Base-by-base conservation (phyloP, 352 stramenopile genomes). In the Phytophthora capsici region DNA sequence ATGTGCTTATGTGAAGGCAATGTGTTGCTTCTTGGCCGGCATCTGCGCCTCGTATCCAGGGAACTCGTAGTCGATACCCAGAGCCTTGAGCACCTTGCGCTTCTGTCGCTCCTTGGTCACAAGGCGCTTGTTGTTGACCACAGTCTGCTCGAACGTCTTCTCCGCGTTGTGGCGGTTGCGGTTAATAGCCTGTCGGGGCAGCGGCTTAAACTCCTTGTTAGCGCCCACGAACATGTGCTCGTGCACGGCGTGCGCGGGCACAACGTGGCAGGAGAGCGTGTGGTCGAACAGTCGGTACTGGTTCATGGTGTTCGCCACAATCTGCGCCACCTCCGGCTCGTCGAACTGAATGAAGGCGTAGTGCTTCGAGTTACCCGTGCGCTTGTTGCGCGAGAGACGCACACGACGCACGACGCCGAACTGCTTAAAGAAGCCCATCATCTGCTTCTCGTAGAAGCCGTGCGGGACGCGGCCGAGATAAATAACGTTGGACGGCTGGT, bases 281-380 rank as follows among this genome's bases (percentile, higher is more conserved):
- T 98, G 95, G 65, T 97, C 89, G 46, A 94, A 95, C 7, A 99
- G 78, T 41, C 96, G 88, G 84, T 99, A 99, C 63, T 93, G 84
- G 66, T 97, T 89, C 92, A 99, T 98, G 25, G 96, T 98, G 25
- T 90, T 84, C 17, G 96, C 95, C 19, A 98, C 97, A 63, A 99
- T 94, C 55, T 80, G 67, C 26, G 96, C 93, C 38, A 98, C 93
- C 63, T 98, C 92, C 0, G 82, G 53, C 71, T 98, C 91, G 32
- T 90, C 87, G 65, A 99, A 99, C 85, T 99, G 81, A 41, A 98
- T 84, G 84, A 99, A 99, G 23, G 91, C 96, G 77, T 99, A 99
- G 57, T 98, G 95, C 70, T 97, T 96, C 37, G 95, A 97, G 59
- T 92, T 90, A 38, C 96, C 96, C 43, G 94, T 97, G 75, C 97